Evolutionary conservation across 371 early-diverging fungal species (phyloP), one percentile per base, ranked within the genome.

Genomic region (Mortierella sp.): DNA sequence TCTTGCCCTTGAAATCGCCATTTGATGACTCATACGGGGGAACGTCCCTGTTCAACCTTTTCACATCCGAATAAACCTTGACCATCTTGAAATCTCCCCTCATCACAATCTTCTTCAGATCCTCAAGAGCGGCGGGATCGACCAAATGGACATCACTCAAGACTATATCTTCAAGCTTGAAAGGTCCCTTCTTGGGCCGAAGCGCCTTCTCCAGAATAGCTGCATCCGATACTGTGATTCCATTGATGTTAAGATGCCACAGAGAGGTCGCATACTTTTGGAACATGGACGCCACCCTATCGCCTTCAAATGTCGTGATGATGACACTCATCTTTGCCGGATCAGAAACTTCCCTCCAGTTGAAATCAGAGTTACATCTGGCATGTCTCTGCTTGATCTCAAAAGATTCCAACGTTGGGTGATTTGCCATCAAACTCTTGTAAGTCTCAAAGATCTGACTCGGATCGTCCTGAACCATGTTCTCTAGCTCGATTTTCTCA

Each of bases 371-470:
- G 1, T 48, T 33, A 3, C 36, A 19, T 33, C 63, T 40, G 38
- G 41, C 32, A 38, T 70, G 70, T 41, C 67, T 58, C 38, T 79
- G 74, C 15, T 58, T 57, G 41, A 79, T 63, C n/a, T 69, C 67
- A 8, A 79, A 50, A 3, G 52, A 36, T 5, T 38, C 48, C 48
- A 79, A 48, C 2, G 58, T 67, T 16, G 74, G 70, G 38, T 72
- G 73, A 65, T 73, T 78, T 24, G 65, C 67, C 67, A 78, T 22
- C 47, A 69, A 32, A 6, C 67, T 61, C 55, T 79, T 79, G 67
- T 63, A 70, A 0, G 58, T 40, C 58, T 79, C 79, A 55, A 60
- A 79, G 57, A 79, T 64, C 50, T 79, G 79, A 33, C 79, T 73
- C 1, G 79, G 79, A 38, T 74, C 79, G 41, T 79, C 79, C 19